Conservation (phyloP, 148 eudicot genomes). For the Suaeda aralocaspica region DNA sequence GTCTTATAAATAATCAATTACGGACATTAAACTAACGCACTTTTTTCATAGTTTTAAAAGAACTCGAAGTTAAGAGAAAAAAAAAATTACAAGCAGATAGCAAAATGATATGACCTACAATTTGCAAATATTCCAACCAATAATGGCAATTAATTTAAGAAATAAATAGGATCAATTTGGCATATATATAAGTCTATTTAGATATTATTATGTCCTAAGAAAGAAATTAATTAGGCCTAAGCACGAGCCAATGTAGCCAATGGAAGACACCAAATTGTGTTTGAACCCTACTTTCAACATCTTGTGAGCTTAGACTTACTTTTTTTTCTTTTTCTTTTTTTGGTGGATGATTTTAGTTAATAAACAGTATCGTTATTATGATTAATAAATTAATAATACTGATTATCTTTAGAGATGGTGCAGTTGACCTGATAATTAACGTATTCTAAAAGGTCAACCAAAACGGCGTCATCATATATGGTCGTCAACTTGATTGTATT, state of each 20-base stretch:
- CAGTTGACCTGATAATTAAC: constrained; percentile 32
- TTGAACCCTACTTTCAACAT: not conserved
- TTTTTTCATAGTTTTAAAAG: too few relatives aligned
- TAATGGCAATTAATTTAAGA: not conserved
- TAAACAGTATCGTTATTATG: not conserved
- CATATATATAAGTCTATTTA: not conserved
- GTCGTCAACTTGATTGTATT: constrained; percentile 25
- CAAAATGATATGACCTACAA: constrained; percentile 4
- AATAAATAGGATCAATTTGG: constrained; percentile 6
- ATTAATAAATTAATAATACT: not conserved
- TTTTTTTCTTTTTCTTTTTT: too few relatives aligned
- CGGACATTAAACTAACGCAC: too few relatives aligned
- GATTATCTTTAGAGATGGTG: constrained; percentile 22
- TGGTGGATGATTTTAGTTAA: too few relatives aligned
- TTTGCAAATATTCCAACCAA: not conserved
- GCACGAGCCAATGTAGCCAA: constrained; percentile 19
- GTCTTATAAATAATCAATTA: too few relatives aligned
- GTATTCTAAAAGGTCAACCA: constrained; percentile 23
- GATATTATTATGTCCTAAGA: not conserved
- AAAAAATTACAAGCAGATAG: too few relatives aligned
- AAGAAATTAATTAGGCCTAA: constrained; percentile 18
- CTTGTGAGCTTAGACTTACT: not conserved
- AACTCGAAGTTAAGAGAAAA: too few relatives aligned
- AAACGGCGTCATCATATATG: constrained; percentile 22
- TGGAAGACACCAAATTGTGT: constrained; percentile 16